Base-by-base conservation (phyloP, 208 protist genomes). In the Leptomonas seymouri region DNA sequence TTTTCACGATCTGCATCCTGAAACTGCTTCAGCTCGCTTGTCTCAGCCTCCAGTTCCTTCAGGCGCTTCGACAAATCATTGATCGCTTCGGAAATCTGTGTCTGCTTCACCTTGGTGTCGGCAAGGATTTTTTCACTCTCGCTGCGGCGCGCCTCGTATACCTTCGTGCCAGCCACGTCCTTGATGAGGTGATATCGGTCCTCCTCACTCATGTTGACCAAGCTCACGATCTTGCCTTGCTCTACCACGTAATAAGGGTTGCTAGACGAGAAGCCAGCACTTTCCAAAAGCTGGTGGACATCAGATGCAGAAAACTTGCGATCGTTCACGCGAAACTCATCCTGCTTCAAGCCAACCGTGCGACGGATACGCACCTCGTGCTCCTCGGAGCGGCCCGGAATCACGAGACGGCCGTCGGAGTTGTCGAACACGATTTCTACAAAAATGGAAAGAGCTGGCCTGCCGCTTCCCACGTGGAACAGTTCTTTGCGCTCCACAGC, bases 201-300 rank as follows among this genome's bases (percentile, higher is more conserved):
- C 8, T 88, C 75, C 54, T 99, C 98, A 64, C 85, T 97, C 95
- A 99, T 99, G 67, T 85, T 91, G 3, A 97, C 90, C n/a, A 99
- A 77, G n/a, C 78, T 78, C 41, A 86, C 73, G 74, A 97, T 97
- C 65, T 99, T 99, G 41, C 98, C 98, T 86, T 99, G 99, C 76
- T 99, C 98, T 2, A 99, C 98, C 55, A 99, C 99, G 84, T 99
- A 99, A 81, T 99, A 99, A 15, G 99, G 99, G 78, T 99, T 99
- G 36, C 88, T 95, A 11, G 95, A 87, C 23, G 98, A 99, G 71
- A 99, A 99, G 9, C 99, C 99, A 12, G 98, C 99, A 55, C 89
- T 98, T 78, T 99, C 98, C 23, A 99, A 79, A 21, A 99, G 83
- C 69, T 98, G 98, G 14, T 94, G 88, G 0, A 99, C 84, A 28